Conservation (phyloP, 768 basidiomycete genomes). For the Tulasnella sp. region DNA sequence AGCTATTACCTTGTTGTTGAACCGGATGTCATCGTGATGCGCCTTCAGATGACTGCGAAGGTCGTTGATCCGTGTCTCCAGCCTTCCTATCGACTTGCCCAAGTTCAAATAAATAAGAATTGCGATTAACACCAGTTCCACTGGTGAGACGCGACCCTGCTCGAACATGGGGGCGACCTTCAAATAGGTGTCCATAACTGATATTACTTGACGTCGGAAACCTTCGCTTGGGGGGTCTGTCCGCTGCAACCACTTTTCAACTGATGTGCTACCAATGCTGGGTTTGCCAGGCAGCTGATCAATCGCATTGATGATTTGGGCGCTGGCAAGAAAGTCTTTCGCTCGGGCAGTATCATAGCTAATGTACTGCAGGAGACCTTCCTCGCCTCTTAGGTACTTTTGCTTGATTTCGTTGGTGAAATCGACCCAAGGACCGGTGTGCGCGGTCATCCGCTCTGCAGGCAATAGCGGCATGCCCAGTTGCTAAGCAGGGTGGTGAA, state of each 20-base stretch:
- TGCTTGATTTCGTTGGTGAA: slow-evolving; percentile 48
- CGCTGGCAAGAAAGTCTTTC: slow-evolving; percentile 45
- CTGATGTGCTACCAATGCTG: slow-evolving; percentile 23
- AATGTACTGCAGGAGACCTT: background rate
- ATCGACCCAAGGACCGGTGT: slow-evolving; percentile 41
- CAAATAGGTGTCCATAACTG: slow-evolving; percentile 38
- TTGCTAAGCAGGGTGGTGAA: background rate
- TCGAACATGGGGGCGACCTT: slow-evolving; percentile 32
- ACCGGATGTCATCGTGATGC: slow-evolving; percentile 11
- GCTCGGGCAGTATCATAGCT: slow-evolving; percentile 41
- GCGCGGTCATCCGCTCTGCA: slow-evolving; percentile 56
- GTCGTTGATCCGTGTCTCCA: background rate
- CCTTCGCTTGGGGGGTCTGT: slow-evolving; percentile 25
- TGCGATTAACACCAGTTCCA: slow-evolving; percentile 54
- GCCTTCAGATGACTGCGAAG: slow-evolving; percentile 2
- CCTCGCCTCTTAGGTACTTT: slow-evolving; percentile 30
- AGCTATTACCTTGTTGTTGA: slow-evolving; percentile 13
- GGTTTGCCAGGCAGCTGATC: slow-evolving; percentile 29
- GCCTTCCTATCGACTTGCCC: background rate
- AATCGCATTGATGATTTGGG: slow-evolving; percentile 42
- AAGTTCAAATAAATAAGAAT: slow-evolving; percentile 34
- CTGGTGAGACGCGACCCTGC: slow-evolving; percentile 42
- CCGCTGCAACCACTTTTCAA: slow-evolving; percentile 44
- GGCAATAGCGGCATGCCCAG: slow-evolving; percentile 8
- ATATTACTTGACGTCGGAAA: slow-evolving; percentile 29